These are phyloP conservation scores for Tolypocladium ophioglossoides DNA, from an alignment of 2,329 filamentous ascomycete genomes.

Conservation along the genomic window DNA sequence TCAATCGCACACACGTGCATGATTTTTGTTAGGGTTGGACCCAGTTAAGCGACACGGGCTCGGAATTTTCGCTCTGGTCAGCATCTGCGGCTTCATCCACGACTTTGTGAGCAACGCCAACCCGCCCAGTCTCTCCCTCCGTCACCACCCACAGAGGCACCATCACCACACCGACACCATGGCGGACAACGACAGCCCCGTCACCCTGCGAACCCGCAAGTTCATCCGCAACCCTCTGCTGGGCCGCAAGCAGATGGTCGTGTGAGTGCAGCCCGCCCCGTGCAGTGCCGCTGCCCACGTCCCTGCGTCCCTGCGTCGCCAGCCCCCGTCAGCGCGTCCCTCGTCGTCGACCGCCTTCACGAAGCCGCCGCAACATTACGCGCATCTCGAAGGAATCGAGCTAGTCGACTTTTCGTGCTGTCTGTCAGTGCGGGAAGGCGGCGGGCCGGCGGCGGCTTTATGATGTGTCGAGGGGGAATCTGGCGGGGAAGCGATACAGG, in stretches of 20 bases:
- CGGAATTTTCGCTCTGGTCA: slow-evolving; percentile 24
- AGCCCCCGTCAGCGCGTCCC: not conserved
- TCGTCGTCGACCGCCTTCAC: not conserved
- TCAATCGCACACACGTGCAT: not conserved
- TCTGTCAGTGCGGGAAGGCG: not conserved
- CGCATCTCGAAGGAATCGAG: not conserved
- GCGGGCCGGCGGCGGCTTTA: not conserved
- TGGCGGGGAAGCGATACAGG: not conserved
- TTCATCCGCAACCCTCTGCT: slow-evolving; percentile 99
- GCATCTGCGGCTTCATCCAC: slow-evolving; percentile 18
- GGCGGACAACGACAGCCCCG: slow-evolving; percentile 71
- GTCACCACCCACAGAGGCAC: slow-evolving; percentile 20
- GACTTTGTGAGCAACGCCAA: slow-evolving; percentile 17
- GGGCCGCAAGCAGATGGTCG: slow-evolving; percentile 98
- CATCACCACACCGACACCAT: slow-evolving; percentile 54
- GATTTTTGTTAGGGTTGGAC: slow-evolving; percentile 32
- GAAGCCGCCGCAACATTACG: not conserved
- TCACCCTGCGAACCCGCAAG: slow-evolving; percentile 95
- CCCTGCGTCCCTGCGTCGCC: not conserved
- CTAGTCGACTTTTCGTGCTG: not conserved
- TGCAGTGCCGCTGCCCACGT: not conserved
- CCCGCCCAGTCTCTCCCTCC: slow-evolving; percentile 15
- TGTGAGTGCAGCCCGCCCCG: slow-evolving; percentile 57
- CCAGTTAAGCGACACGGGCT: slow-evolving; percentile 30
- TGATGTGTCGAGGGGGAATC: not conserved